Percentiles rank a stretch among this genome's conserved stretches.
These are phyloP conservation scores for Pythium aphanidermatum DNA, from an alignment of 352 stramenopile species.

Conservation along the genomic window DNA sequence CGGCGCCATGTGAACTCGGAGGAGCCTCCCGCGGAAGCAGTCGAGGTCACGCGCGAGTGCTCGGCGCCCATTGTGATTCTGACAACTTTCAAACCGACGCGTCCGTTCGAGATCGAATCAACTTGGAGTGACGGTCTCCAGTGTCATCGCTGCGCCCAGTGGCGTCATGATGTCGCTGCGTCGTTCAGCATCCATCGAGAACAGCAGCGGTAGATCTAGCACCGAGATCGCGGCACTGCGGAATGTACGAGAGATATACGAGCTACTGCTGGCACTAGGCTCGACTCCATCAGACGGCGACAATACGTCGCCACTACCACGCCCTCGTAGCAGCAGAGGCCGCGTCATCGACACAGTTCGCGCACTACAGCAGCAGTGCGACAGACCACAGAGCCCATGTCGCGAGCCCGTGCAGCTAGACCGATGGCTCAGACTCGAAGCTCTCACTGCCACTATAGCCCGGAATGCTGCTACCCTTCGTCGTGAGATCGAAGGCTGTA, in stretches of 20 bases:
- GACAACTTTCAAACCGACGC: too few relatives aligned
- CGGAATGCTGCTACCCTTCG: slow-evolving; percentile 11
- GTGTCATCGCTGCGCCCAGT: not conserved
- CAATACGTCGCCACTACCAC: not conserved
- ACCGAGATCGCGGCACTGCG: slow-evolving; percentile 27
- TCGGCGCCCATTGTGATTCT: slow-evolving; percentile 34
- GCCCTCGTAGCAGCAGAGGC: not conserved
- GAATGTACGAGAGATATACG: slow-evolving; percentile 25
- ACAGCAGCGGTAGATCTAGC: slow-evolving; percentile 17
- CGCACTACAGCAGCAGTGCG: slow-evolving; percentile 9
- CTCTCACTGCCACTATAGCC: slow-evolving; percentile 8
- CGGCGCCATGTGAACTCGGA: slow-evolving; percentile 13
- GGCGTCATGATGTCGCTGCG: not conserved
- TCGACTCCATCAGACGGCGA: not conserved
- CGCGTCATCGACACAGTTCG: slow-evolving; percentile 18
- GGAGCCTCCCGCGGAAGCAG: not conserved
- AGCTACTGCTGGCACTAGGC: slow-evolving; percentile 1
- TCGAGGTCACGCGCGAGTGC: slow-evolving; percentile 20
- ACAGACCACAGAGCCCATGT: not conserved
- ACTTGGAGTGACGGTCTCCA: not conserved
- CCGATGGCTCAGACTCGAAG: slow-evolving; percentile 22
- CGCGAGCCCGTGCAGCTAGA: slow-evolving; percentile 7
- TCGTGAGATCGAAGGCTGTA: slow-evolving; percentile 18
- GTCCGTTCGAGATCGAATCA: too few relatives aligned
- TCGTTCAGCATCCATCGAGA: too few relatives aligned